Evolutionary conservation across 2,329 filamentous ascomycete genomes (phyloP).

Genomic region (Calycina herbarum): DNA sequence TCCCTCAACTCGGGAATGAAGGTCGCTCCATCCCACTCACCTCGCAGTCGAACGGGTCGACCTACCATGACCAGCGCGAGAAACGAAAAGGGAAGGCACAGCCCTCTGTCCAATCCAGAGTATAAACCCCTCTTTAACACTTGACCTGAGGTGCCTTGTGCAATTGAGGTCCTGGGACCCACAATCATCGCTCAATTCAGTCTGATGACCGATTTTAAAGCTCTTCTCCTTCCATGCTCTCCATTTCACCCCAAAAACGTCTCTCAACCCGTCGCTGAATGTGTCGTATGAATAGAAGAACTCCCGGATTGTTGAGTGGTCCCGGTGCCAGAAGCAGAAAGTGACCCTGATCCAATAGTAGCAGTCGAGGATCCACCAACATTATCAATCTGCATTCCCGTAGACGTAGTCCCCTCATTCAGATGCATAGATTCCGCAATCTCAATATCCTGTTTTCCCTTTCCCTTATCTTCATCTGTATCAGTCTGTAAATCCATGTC

Average conservation of each 20-base stretch:
- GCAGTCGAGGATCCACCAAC: slow-evolving; percentile 23
- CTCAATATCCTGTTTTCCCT: slow-evolving; percentile 22
- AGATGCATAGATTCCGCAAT: neutral
- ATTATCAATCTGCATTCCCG: slow-evolving; percentile 16
- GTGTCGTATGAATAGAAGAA: slow-evolving; percentile 27
- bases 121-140: no score
- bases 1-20: no score
- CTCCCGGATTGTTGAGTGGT: slow-evolving; percentile 24
- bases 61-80: no score
- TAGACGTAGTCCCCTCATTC: neutral
- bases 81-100: no score
- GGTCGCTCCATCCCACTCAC: no score
- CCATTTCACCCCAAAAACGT: neutral
- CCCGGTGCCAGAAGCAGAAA: slow-evolving; percentile 15
- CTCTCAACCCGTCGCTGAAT: slow-evolving; percentile 19
- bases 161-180: no score
- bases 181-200: no score
- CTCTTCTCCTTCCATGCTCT: neutral
- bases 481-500: neutral
- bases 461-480: slow-evolving; percentile 15
- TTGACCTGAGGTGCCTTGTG: no score
- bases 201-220: no score
- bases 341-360: slow-evolving; percentile 22
- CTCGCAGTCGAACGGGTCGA: no score
- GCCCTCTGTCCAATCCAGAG: no score